Percentiles rank a stretch among this genome's conserved stretches.
Conservation (phyloP, 176 grass and related monocot genomes). For the Elymus sibiricus region DNA sequence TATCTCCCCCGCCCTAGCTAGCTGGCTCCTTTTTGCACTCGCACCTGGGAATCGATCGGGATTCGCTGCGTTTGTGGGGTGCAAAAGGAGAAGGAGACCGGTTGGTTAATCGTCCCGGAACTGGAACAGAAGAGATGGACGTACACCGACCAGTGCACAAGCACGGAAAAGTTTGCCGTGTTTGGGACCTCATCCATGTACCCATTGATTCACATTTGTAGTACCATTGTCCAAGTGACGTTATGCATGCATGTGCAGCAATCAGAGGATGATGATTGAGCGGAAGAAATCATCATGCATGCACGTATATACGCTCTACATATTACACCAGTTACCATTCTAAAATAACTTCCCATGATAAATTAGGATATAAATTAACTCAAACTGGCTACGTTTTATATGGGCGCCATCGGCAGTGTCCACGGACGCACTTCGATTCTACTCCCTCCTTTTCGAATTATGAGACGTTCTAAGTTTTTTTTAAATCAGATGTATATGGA, state of each 20-base stretch:
- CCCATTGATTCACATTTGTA: slow-evolving; percentile 24
- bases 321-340: neutral
- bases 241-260: neutral
- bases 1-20: neutral
- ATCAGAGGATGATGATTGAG: neutral
- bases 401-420: too few species aligned
- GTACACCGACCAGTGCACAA: neutral
- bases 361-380: too few species aligned
- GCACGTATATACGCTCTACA: neutral
- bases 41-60: slow-evolving; percentile 31
- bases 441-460: too few species aligned
- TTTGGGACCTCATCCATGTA: neutral
- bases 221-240: neutral
- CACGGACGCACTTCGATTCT: too few species aligned
- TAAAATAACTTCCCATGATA: neutral
- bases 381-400: too few species aligned
- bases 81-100: neutral
- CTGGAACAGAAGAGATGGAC: neutral
- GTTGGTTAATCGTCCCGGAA: neutral
- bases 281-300: neutral
- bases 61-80: slow-evolving; percentile 33
- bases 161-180: neutral
- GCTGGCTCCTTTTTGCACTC: slow-evolving; percentile 8
- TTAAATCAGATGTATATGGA: too few species aligned
- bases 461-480: too few species aligned